Evolutionary conservation across 2,329 filamentous ascomycete species (phyloP), one percentile per base, ranked within the genome.

Genomic region (Fusarium luffae): DNA sequence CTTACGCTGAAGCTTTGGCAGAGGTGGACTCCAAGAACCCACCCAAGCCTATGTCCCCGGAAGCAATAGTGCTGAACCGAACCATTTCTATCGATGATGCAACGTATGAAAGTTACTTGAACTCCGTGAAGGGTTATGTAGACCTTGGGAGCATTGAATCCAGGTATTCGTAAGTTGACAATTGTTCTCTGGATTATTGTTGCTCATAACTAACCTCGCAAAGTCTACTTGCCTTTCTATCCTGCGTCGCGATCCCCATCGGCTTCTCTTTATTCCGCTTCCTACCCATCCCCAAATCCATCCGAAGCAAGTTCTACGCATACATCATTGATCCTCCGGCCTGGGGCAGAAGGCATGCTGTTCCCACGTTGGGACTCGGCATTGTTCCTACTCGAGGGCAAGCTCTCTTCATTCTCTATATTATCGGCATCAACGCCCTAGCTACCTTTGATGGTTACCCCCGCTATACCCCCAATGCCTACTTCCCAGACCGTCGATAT

Each of bases 331-430:
- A 77, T 23, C 77, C 75, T 2, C 75, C 76, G 0, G 60, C 67
- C 3, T 63, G 73, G n/a, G 77, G 76, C 0, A 68, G 54, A 18
- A 62, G 63, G 19, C 76, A 78, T 28, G 70, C 66, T 10, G 65
- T 70, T 0, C 75, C 77, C 0, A 59, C 72, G 0, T 34, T 75
- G 4, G 73, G 72, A 1, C 41, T 79, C 2, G 76, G 70, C 3
- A 71, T 77, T 9, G 60, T 78, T 0, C 84, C 83, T 0, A 85
- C 81, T 1, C 59, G 78, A 2, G 83, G 83, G 2, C 84, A 85
- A 44, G 71, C 75, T 10, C 54, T 85, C 14, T 85, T 82, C 70
- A 82, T 86, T 34, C 44, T 76, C 13, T 73, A 81, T 48, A 74
- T 84, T 19, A 62, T 82, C 19, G 66, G 72, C 18, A 69, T 83